A percentile compares a stretch with the other conserved stretches of the same genome.
Evolutionary conservation across 768 basidiomycete genomes (phyloP).

Genomic region (Mycena pura): DNA sequence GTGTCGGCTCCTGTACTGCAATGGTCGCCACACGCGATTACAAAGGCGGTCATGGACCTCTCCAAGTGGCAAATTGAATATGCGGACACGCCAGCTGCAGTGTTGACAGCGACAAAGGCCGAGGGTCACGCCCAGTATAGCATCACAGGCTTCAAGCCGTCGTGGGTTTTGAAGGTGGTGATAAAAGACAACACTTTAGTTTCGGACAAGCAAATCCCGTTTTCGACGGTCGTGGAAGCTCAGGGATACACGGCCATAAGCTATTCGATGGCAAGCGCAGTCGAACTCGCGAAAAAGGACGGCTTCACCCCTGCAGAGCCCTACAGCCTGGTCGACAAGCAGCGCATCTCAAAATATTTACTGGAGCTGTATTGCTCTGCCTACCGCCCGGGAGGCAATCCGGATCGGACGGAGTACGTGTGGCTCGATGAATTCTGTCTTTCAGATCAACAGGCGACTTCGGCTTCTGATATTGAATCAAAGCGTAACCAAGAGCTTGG

Average conservation of each 20-base stretch:
- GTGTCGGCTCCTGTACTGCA: not conserved
- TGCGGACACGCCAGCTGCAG: not conserved
- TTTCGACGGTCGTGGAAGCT: not conserved
- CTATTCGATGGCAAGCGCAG: not conserved
- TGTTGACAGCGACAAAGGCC: not conserved
- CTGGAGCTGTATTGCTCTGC: slow-evolving; percentile 1
- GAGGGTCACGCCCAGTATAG: not conserved
- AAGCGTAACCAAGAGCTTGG: slow-evolving; percentile 28
- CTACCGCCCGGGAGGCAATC: not conserved
- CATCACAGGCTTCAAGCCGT: not conserved
- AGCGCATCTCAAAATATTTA: not conserved
- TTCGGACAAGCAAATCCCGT: not conserved
- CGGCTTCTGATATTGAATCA: not conserved
- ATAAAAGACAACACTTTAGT: not conserved
- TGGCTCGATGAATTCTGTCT: not conserved
- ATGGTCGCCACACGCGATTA: not conserved
- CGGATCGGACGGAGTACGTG: not conserved
- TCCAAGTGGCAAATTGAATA: not conserved
- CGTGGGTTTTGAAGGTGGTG: slow-evolving; percentile 1
- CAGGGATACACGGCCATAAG: not conserved
- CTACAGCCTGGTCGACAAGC: not conserved
- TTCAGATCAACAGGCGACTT: not conserved
- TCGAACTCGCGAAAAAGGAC: not conserved
- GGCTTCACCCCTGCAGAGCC: not conserved
- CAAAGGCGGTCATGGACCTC: not conserved